Conservation (phyloP, 331 rosid species). For the Quercus phellos region DNA sequence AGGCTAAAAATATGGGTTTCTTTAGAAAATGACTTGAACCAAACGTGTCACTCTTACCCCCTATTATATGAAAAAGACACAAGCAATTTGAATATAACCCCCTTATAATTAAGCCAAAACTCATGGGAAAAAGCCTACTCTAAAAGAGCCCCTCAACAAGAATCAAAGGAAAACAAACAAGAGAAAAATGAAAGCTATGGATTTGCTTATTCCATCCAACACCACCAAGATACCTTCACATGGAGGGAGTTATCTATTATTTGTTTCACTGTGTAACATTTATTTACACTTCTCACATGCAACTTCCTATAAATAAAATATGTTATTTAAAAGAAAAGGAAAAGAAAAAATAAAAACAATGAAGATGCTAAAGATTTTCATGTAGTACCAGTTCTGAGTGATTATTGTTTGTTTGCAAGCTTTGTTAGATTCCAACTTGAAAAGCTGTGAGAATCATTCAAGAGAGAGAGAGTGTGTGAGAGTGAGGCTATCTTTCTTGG, state of each 20-base stretch:
- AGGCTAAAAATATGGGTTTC: constrained; percentile 1
- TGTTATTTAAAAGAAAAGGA: too few relatives aligned
- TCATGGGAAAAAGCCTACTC: constrained; percentile 7
- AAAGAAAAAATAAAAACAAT: background rate
- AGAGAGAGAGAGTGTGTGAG: constrained; percentile 21
- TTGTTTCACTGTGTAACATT: constrained; percentile 6
- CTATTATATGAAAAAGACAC: constrained; percentile 17
- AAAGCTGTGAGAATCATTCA: constrained; percentile 42
- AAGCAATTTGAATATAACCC: constrained; percentile 13
- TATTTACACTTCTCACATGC: constrained; percentile 20
- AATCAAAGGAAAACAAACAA: constrained; percentile 21
- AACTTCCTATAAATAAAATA: constrained; percentile 2
- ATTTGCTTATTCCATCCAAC: constrained; percentile 23
- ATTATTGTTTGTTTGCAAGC: constrained; percentile 35
- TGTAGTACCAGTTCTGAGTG: constrained; percentile 8
- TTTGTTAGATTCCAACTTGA: constrained; percentile 38
- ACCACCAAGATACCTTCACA: background rate
- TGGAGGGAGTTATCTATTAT: background rate
- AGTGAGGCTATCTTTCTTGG: constrained; percentile 13
- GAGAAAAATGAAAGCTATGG: background rate
- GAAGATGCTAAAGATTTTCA: constrained; percentile 15
- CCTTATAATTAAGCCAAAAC: constrained; percentile 31
- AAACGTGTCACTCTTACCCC: constrained; percentile 33
- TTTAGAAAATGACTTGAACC: constrained; percentile 47
- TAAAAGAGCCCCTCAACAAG: constrained; percentile 17